These are phyloP conservation scores for Hypoxylon perforatum DNA, from an alignment of 495 filamentous ascomycete species.

Conservation along the genomic window DNA sequence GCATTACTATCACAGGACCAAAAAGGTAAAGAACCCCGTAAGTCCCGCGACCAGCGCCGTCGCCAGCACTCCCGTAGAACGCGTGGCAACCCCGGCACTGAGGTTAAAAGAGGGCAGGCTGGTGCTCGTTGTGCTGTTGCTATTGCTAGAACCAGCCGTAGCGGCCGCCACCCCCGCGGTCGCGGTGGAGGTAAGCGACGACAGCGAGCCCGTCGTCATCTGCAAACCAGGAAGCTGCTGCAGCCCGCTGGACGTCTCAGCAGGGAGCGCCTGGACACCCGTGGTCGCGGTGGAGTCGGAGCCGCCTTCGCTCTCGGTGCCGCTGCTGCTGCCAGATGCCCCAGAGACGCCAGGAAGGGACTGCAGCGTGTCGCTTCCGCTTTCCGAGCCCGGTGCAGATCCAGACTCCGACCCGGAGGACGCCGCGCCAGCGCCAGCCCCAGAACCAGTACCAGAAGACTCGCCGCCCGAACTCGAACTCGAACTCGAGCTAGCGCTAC, in stretches of 20 bases:
- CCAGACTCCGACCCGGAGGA: conserved; percentile 7
- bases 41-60: neutral
- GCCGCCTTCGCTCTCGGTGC: neutral
- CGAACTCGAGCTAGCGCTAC: neutral
- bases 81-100: conserved; percentile 7
- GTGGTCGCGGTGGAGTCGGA: conserved; percentile 5
- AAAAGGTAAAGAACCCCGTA: conserved; percentile 7
- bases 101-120: neutral
- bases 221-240: conserved; percentile 29
- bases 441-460: conserved; percentile 7
- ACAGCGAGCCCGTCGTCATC: conserved; percentile 41
- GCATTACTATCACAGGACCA: conserved; percentile 4
- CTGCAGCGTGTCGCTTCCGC: conserved; percentile 5
- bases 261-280: conserved; percentile 24
- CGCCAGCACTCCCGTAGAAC: neutral
- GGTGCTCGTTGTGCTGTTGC: neutral
- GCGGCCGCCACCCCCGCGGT: conserved; percentile 22
- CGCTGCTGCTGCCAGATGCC: neutral
- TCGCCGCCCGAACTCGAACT: neutral
- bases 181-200: conserved; percentile 49
- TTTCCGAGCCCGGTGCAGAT: no score
- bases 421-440: neutral
- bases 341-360: neutral
- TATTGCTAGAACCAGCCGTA: neutral
- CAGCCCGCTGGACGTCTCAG: conserved; percentile 16